Evolutionary conservation across 202 grass and related monocot species (phyloP).

Genomic region (Eragrostis tef): DNA sequence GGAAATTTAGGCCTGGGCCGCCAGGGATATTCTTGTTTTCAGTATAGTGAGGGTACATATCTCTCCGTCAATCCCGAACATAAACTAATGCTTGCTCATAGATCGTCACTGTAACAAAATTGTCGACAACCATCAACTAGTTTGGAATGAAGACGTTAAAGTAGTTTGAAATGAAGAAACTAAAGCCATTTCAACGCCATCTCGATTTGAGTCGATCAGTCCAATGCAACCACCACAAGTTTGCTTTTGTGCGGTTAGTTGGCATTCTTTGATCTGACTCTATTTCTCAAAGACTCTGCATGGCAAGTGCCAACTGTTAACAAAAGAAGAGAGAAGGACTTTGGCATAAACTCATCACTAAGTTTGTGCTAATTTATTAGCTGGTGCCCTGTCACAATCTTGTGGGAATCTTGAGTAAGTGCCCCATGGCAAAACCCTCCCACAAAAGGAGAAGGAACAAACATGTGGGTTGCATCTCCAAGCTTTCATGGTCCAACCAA

Average conservation of each 20-base stretch:
- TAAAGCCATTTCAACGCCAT: too few relatives aligned
- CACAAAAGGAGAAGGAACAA: slow-evolving; percentile 16
- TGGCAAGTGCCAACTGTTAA: background rate
- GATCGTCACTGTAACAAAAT: too few relatives aligned
- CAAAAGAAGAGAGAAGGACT: slow-evolving; percentile 12
- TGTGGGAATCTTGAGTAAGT: slow-evolving; percentile 41
- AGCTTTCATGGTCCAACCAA: slow-evolving; percentile 49
- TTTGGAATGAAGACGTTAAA: too few relatives aligned
- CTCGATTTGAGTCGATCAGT: background rate
- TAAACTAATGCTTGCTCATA: too few relatives aligned
- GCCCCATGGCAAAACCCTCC: slow-evolving; percentile 44
- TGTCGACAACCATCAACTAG: too few relatives aligned
- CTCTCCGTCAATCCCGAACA: too few relatives aligned
- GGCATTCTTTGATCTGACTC: background rate
- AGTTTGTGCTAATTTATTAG: slow-evolving; percentile 20
- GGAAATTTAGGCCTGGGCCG: too few relatives aligned
- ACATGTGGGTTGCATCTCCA: slow-evolving; percentile 40
- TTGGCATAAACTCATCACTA: slow-evolving; percentile 11
- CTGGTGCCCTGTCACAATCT: slow-evolving; percentile 44
- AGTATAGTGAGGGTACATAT: too few relatives aligned
- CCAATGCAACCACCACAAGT: background rate
- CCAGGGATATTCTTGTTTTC: too few relatives aligned
- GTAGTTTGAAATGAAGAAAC: background rate
- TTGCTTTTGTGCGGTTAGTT: background rate
- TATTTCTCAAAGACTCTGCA: slow-evolving; percentile 40